Percentiles rank a stretch among this genome's conserved stretches.
These are phyloP conservation scores for Carpinus viminea DNA, from an alignment of 306 rosid species.

Conservation along the genomic window DNA sequence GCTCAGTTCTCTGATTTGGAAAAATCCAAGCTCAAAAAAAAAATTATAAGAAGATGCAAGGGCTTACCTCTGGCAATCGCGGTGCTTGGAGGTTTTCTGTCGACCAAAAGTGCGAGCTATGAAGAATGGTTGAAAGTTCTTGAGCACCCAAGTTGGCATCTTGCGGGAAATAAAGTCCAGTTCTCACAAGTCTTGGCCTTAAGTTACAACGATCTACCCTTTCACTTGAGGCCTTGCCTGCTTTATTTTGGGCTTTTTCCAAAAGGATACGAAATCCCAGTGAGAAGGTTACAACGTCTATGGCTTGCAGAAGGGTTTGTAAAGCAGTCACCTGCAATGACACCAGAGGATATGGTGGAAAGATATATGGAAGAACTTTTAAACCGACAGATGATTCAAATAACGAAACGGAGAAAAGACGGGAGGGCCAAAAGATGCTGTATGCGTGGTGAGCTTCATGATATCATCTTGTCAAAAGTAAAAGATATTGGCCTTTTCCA, in stretches of 20 bases:
- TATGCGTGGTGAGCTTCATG: background rate
- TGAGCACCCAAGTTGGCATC: background rate
- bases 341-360: background rate
- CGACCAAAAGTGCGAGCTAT: background rate
- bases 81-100: too few relatives aligned
- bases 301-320: slow-evolving; percentile 27
- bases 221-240: slow-evolving; percentile 18
- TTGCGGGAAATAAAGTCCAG: background rate
- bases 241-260: background rate
- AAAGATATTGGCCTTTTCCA: background rate
- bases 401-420: background rate
- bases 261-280: background rate
- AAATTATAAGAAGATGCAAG: background rate
- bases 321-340: background rate
- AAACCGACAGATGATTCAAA: background rate
- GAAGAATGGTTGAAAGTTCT: background rate
- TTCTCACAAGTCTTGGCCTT: slow-evolving; percentile 13
- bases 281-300: background rate
- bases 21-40: background rate
- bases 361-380: background rate
- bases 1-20: background rate
- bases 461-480: background rate
- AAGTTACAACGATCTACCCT: slow-evolving; percentile 25
- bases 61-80: too few relatives aligned
- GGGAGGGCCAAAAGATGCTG: background rate